Evolutionary conservation across 352 stramenopile genomes (phyloP).

Genomic region (Pythium coloratum): DNA sequence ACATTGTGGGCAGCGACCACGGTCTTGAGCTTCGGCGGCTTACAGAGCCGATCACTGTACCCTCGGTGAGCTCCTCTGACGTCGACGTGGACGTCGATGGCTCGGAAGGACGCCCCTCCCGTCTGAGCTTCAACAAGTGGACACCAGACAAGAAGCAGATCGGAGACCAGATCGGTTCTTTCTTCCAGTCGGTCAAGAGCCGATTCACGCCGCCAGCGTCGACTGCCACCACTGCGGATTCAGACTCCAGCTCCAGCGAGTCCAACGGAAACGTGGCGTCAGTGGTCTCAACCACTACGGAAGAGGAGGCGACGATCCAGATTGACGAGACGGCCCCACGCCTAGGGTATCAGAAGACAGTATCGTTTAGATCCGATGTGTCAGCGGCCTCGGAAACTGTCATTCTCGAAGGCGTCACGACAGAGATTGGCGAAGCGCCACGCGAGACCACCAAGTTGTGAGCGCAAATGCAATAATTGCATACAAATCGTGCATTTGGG

Average conservation of each 20-base stretch:
- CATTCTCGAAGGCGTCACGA: not conserved
- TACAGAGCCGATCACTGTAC: conserved; percentile 5
- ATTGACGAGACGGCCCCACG: too few species aligned
- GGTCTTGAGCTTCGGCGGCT: conserved; percentile 31
- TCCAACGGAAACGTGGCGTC: not conserved
- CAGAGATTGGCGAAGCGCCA: not conserved
- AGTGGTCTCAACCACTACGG: not conserved
- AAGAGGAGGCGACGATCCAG: too few species aligned
- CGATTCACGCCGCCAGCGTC: conserved; percentile 3
- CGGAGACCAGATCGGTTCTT: conserved; percentile 25
- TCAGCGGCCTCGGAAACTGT: not conserved
- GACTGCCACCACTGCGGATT: not conserved
- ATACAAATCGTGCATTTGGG: not conserved
- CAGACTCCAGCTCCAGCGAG: conserved; percentile 17
- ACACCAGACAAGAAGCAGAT: conserved; percentile 26
- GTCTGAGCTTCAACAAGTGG: conserved; percentile 26
- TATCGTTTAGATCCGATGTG: not conserved
- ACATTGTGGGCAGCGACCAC: conserved; percentile 68
- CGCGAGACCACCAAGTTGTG: not conserved
- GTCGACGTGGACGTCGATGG: conserved; percentile 18
- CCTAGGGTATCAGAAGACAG: not conserved
- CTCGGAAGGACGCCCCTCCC: conserved; percentile 18
- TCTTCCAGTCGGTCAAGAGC: conserved; percentile 30
- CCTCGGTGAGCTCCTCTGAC: not conserved
- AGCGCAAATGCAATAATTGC: not conserved